Base-by-base conservation (phyloP, 208 protist species). In the Crithidia bombi region DNA sequence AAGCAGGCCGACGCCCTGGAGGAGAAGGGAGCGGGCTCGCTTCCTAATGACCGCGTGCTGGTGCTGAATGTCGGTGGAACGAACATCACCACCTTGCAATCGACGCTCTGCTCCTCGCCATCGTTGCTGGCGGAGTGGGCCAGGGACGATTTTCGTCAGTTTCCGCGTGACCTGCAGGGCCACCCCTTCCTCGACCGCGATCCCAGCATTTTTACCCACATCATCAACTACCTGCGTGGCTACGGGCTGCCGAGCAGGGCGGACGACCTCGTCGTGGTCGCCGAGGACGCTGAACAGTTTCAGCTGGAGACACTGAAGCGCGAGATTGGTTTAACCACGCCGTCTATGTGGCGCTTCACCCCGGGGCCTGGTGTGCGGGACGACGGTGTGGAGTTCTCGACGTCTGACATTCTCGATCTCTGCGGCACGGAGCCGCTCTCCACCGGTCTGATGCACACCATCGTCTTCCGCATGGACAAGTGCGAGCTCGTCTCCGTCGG, bases 141-240 rank as follows among this genome's bases (percentile, higher is more conserved):
- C 0, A 64, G 73, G 21, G 77, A 77, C 51, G 71, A 90, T 68
- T 96, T 96, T 63, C 47, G 62, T 11, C 81, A 68, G 11, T 78
- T 93, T 21, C 89, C 92, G n/a, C 86, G 83, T 23, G 92, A 96
- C 62, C 23, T 52, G 25, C 76, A 83, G 14, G 90, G 88, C 6
- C 79, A 83, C 69, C 89, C 88, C 1, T 97, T 95, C 52, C 76
- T 97, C 51, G 92, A 97, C 70, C 86, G 92, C 36, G 92, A 97
- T 57, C 72, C 83, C 0, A 72, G 69, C 33, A 95, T 85, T 47
- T 95, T 97, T 65, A 35, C 74, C 12, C 78, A 90, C 52, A 83
- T 97, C 35, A 54, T 97, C 33, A 94, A 94, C 79, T 95, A 89
- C 68, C 69, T 95, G 57, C 86, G 90, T 5, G 92, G 92, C 49